These are phyloP conservation scores for Petunia secreta DNA, from an alignment of 257 asterid species.

Conservation along the genomic window DNA sequence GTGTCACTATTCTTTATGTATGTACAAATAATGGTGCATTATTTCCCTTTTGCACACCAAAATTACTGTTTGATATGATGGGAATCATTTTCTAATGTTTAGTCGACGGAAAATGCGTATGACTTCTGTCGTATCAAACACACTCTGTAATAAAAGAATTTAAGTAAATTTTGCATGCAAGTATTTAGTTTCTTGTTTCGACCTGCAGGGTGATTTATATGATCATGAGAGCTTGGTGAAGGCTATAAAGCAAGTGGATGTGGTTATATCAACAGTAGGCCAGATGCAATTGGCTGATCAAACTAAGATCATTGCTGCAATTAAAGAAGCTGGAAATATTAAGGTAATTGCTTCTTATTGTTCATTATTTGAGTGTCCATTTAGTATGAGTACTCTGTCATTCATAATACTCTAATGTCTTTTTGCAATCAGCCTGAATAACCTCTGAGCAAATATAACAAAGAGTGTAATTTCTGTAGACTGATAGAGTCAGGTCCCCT, in stretches of 20 bases:
- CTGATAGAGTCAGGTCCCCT: too few relatives aligned
- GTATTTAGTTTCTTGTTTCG: not conserved
- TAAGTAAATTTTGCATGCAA: not conserved
- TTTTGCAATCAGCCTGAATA: not conserved
- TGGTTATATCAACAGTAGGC: constrained; percentile 68
- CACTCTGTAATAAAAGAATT: not conserved
- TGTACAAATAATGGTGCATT: not conserved
- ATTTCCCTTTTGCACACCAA: not conserved
- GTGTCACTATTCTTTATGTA: constrained; percentile 64
- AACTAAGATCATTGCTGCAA: constrained; percentile 62
- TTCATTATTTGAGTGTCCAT: not conserved
- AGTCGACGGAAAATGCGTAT: too few relatives aligned
- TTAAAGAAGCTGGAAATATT: constrained; percentile 73
- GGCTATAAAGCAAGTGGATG: constrained; percentile 72
- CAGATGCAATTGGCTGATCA: constrained; percentile 56
- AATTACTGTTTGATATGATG: too few relatives aligned
- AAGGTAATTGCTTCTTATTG: constrained; percentile 42
- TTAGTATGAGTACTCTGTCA: not conserved
- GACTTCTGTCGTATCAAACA: too few relatives aligned
- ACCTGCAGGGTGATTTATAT: constrained; percentile 58
- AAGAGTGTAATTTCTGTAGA: too few relatives aligned
- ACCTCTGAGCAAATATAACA: not conserved
- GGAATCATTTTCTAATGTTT: too few relatives aligned
- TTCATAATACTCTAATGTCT: not conserved
- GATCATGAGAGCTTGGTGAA: constrained; percentile 64